Evolutionary conservation across 495 filamentous ascomycete species (phyloP).

Genomic region (Chaetomidium leptoderma): DNA sequence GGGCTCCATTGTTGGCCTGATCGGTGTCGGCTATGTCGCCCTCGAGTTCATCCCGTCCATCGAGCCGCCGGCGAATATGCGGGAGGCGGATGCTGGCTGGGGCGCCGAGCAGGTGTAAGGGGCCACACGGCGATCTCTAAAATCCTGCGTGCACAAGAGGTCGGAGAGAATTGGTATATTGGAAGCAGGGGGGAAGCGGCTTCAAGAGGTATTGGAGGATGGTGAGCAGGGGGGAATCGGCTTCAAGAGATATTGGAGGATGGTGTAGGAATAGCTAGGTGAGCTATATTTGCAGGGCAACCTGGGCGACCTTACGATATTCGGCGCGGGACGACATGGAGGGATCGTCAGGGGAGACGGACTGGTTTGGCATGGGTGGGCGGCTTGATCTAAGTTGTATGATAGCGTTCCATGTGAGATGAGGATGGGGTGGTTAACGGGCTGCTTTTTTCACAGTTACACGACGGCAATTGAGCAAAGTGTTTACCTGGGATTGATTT

Average conservation of each 20-base stretch:
- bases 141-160: not conserved
- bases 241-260: too few species aligned
- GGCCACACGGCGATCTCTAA: not conserved
- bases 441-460: not conserved
- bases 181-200: not conserved
- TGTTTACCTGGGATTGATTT: too few species aligned
- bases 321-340: not conserved
- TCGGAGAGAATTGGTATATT: not conserved
- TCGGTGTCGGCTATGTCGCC: slow-evolving; percentile 72
- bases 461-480: not conserved
- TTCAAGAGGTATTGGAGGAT: not conserved
- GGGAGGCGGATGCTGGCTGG: slow-evolving; percentile 83
- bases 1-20: slow-evolving; percentile 66
- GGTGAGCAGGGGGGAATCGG: not conserved
- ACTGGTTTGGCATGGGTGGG: not conserved
- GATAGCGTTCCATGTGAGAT: not conserved
- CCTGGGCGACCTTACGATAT: not conserved
- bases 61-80: slow-evolving; percentile 97
- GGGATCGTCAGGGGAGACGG: not conserved
- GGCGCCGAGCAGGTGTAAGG: slow-evolving; percentile 82
- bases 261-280: not conserved
- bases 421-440: not conserved
- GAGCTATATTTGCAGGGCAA: not conserved
- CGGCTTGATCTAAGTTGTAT: slow-evolving; percentile 3
- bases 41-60: slow-evolving; percentile 94